phyloP scores from a whole-genome alignment of 306 rosid species.

The Vicia sativa region DNA sequence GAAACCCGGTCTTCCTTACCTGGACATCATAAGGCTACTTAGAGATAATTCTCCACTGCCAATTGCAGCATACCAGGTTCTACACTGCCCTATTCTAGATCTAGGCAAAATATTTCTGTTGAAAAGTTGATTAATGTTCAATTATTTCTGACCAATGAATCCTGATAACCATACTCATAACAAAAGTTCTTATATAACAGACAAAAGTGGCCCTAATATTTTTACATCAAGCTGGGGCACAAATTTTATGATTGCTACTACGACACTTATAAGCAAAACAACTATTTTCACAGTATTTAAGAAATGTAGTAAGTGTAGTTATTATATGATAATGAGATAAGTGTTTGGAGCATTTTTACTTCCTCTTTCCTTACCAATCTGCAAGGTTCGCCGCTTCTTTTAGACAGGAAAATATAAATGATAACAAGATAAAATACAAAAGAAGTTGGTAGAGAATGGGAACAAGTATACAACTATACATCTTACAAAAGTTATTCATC shows the following conservation, averaged over 20 bases:
- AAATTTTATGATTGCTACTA: slow-evolving; percentile 13
- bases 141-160: neutral
- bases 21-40: slow-evolving; percentile 86
- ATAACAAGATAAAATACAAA: too few relatives aligned
- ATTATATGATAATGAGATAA: too few relatives aligned
- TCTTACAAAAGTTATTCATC: slow-evolving; percentile 14
- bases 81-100: slow-evolving; percentile 26
- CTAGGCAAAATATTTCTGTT: slow-evolving; percentile 8
- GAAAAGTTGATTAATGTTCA: slow-evolving; percentile 27
- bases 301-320: too few relatives aligned
- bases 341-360: too few relatives aligned
- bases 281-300: too few relatives aligned
- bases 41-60: slow-evolving; percentile 86
- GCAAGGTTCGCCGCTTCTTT: too few relatives aligned
- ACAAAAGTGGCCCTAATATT: slow-evolving; percentile 11
- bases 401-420: too few relatives aligned
- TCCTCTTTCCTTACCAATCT: too few relatives aligned
- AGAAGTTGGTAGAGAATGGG: too few relatives aligned
- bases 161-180: neutral
- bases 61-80: slow-evolving; percentile 95
- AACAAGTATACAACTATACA: neutral
- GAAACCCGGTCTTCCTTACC: slow-evolving; percentile 93
- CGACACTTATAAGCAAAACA: neutral
- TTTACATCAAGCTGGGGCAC: neutral
- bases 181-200: neutral